phyloP scores from a whole-genome alignment of 345 rosid species.

The Pistacia atlantica region DNA sequence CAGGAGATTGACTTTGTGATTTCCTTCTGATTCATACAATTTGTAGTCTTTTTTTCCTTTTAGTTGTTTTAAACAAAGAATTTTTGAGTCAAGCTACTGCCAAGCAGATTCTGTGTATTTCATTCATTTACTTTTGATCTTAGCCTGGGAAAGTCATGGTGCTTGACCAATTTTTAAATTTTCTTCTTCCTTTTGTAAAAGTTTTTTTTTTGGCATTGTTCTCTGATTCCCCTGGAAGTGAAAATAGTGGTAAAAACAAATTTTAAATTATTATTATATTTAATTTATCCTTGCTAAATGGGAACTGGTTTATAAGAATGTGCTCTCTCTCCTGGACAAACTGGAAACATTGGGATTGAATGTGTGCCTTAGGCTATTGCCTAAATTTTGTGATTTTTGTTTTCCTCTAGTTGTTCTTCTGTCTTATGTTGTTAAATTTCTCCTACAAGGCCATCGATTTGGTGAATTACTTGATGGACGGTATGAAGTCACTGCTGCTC shows the following conservation, averaged over 20 bases:
- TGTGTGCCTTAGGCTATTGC: background rate
- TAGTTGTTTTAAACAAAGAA: too few species aligned
- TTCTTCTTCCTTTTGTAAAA: background rate
- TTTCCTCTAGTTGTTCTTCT: background rate
- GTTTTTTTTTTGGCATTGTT: background rate
- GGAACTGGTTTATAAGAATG: background rate
- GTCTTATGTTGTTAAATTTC: constrained; percentile 8
- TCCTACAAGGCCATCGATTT: constrained; percentile 73
- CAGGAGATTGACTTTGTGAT: background rate
- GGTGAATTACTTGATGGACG: constrained; percentile 96
- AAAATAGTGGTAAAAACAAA: background rate
- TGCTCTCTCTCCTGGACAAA: background rate
- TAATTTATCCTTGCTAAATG: background rate
- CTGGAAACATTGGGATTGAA: background rate
- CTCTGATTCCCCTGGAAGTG: background rate
- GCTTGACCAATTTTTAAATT: background rate
- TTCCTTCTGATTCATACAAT: background rate
- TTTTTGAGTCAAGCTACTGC: background rate
- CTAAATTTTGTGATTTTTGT: background rate
- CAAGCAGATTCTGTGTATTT: background rate
- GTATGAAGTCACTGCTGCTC: constrained; percentile 93
- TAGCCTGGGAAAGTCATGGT: background rate
- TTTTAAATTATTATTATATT: background rate
- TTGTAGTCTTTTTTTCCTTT: background rate
- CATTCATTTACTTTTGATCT: background rate